phyloP scores from a whole-genome alignment of 2,329 filamentous ascomycete genomes.

The Aspergillus unguis region DNA sequence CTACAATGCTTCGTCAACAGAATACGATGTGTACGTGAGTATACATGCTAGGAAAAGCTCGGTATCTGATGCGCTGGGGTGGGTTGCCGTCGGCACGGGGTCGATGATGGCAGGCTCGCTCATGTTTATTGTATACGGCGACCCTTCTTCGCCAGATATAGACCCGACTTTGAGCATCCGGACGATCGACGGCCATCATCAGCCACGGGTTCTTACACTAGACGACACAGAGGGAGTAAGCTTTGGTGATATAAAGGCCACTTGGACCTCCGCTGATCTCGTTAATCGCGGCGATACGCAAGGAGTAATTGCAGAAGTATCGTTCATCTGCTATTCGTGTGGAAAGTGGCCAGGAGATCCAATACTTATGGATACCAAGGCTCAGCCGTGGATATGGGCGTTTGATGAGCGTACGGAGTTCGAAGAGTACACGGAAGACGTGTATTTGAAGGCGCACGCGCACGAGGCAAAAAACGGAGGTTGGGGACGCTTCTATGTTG shows the following conservation, averaged over 20 bases:
- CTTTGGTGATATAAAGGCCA: conserved; percentile 3
- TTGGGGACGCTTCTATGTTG: conserved; percentile 12
- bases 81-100: conserved; percentile 12
- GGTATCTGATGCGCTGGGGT: conserved; percentile 1
- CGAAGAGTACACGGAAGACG: neutral
- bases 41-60: conserved; percentile 9
- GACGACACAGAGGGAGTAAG: conserved; percentile 1
- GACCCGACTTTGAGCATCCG: conserved; percentile 9
- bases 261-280: neutral
- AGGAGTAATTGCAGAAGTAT: neutral
- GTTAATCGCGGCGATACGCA: neutral
- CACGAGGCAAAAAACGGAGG: conserved; percentile 3
- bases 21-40: conserved; percentile 10
- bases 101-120: conserved; percentile 12
- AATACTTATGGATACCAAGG: neutral
- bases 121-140: conserved; percentile 12
- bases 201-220: neutral
- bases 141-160: conserved; percentile 6
- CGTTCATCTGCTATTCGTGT: conserved; percentile 11
- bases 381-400: conserved; percentile 12
- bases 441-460: conserved; percentile 4
- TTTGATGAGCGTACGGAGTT: conserved; percentile 11
- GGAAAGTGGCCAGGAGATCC: conserved; percentile 5
- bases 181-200: conserved; percentile 7
- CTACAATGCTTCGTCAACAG: conserved; percentile 7